A percentile compares a stretch with the other conserved stretches of the same genome.
Conservation (phyloP, 2,329 filamentous ascomycete species). For the Fusarium acutatum region DNA sequence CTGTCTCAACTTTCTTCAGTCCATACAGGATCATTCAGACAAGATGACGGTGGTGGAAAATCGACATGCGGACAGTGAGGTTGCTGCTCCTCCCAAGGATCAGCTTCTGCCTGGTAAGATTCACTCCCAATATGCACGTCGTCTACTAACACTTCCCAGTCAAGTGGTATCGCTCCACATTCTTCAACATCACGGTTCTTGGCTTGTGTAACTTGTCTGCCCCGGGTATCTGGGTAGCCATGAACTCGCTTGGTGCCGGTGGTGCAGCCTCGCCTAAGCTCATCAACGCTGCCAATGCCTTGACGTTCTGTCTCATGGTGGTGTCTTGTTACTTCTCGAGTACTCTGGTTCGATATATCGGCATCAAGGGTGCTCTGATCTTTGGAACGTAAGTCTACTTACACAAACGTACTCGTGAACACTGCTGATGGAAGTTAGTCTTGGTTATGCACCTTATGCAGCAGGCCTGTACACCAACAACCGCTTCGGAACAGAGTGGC, state of each 20-base stretch:
- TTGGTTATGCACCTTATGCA: conserved; percentile 76
- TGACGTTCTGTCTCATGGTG: conserved; percentile 79
- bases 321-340: conserved; percentile 73
- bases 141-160: conserved; percentile 48
- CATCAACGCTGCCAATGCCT: conserved; percentile 74
- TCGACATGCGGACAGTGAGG: conserved; percentile 34
- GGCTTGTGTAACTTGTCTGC: conserved; percentile 76
- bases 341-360: conserved; percentile 70
- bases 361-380: conserved; percentile 76
- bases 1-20: not conserved
- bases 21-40: not conserved
- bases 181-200: conserved; percentile 76
- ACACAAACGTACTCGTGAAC: fast-evolving
- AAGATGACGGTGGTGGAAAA: conserved; percentile 25
- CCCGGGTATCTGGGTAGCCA: conserved; percentile 76
- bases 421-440: conserved; percentile 40
- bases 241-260: conserved; percentile 78
- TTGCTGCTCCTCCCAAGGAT: conserved; percentile 41
- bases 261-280: conserved; percentile 71
- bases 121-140: too few species aligned
- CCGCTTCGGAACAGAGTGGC: conserved; percentile 73
- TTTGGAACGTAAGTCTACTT: conserved; percentile 65
- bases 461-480: conserved; percentile 79
- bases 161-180: conserved; percentile 76
- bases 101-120: conserved; percentile 43